A percentile compares a stretch with the other conserved stretches of the same genome.
phyloP scores from a whole-genome alignment of 768 basidiomycete genomes.

The Vishniacozyma victoriae region DNA sequence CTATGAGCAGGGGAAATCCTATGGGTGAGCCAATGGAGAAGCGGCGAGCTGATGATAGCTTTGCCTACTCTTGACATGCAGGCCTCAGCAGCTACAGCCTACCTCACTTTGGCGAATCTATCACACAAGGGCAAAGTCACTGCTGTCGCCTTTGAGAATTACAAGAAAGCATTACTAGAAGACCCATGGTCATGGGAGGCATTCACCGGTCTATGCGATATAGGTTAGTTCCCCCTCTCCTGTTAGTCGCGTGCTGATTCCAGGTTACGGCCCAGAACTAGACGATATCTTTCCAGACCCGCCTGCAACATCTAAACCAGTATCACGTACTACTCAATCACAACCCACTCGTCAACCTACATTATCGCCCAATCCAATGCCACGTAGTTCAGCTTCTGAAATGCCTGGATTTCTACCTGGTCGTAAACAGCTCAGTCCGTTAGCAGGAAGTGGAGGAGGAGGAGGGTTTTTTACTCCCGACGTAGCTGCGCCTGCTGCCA shows the following conservation, averaged over 20 bases:
- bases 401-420: conserved; percentile 24
- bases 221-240: conserved; percentile 24
- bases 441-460: not conserved
- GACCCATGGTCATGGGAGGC: conserved; percentile 47
- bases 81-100: conserved; percentile 13
- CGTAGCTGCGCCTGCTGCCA: conserved; percentile 11
- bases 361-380: conserved; percentile 35
- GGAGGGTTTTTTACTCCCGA: conserved; percentile 35
- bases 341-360: conserved; percentile 26
- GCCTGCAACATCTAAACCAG: conserved; percentile 10
- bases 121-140: conserved; percentile 32
- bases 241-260: not conserved
- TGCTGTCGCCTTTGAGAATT: conserved; percentile 24
- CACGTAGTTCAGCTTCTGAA: conserved; percentile 34
- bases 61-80: conserved; percentile 13
- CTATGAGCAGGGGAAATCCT: conserved; percentile 15
- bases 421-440: conserved; percentile 9
- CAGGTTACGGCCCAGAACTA: conserved; percentile 5
- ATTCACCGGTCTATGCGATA: conserved; percentile 41
- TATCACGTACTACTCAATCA: conserved; percentile 10
- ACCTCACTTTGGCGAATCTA: conserved; percentile 21
- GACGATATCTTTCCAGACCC: conserved; percentile 33
- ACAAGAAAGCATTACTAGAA: conserved; percentile 29
- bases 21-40: conserved; percentile 13
- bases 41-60: conserved; percentile 6